Base-by-base conservation (phyloP, 1,284 basidiomycete genomes). In the Jaminaea rosea region DNA sequence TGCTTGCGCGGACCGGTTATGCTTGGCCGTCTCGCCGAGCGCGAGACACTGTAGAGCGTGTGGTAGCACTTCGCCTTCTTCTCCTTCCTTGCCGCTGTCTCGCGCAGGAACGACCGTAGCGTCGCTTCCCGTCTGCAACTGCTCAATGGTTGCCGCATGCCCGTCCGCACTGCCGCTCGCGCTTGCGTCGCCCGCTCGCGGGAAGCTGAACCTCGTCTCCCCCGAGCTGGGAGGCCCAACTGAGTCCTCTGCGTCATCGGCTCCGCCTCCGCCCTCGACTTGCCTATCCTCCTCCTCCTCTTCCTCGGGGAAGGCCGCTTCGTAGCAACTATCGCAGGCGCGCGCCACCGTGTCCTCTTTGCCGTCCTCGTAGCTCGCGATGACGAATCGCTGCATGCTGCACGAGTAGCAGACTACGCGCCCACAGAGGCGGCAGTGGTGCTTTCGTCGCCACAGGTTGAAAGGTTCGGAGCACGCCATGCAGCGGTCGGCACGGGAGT, bases 361-460 rank as follows among this genome's bases (percentile, higher is more conserved):
- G 17, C 56, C 65, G 0, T 68, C 67, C n/a, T 69, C 50, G 46
- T 69, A 67, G 49, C 60, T 57, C 2, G 67, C 59, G 27, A 72
- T 69, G 24, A 63, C 28, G 47, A 72, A 70, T 2, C 53, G 52
- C 76, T 78, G 50, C 53, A 59, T 42, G 50, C 59, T 58, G 76
- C 91, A 94, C 1, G 76, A 73, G 27, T 83, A 82, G 75, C 91
- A 94, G 4, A 93, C 84, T 64, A 90, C 87, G 48, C 84, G 76
- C 0, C 90, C 90, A 73, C 91, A 94, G 9, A 94, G 76, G 50
- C 91, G 78, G 74, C 90, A 94, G 71, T 94, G 90, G 72, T 94
- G 90, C 63, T 87, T 80, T 60, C 91, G 77, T 56, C 87, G 79
- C 72, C 86, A 81, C 79, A 89, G 83, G 4, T 85, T 84, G 75